Conservation (phyloP, 2,329 filamentous ascomycete species). For the Conoideocrella luteorostrata region DNA sequence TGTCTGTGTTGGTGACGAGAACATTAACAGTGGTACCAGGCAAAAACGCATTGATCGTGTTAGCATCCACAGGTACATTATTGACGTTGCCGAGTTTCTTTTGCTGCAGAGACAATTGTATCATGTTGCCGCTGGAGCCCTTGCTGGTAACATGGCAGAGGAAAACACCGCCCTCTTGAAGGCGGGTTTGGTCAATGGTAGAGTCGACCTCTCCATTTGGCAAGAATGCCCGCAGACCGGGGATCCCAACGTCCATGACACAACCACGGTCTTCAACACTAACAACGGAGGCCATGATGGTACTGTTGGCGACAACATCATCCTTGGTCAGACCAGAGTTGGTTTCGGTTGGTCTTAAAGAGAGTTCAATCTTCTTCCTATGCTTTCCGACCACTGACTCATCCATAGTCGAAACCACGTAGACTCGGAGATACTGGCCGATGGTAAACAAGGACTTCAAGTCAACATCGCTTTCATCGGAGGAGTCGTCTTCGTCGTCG, state of each 20-base stretch:
- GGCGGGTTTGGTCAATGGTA: constrained; percentile 54
- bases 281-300: constrained; percentile 77
- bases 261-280: constrained; percentile 96
- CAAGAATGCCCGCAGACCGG: constrained; percentile 73
- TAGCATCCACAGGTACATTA: constrained; percentile 65
- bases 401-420: constrained; percentile 71
- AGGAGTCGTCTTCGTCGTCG: constrained; percentile 43
- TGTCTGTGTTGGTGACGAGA: constrained; percentile 68
- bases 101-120: constrained; percentile 74
- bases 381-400: constrained; percentile 55
- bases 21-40: constrained; percentile 88
- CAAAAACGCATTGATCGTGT: constrained; percentile 82
- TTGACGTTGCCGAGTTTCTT: constrained; percentile 62
- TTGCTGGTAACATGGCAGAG: constrained; percentile 75
- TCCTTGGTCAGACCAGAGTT: constrained; percentile 69
- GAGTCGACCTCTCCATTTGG: constrained; percentile 73
- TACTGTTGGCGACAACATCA: constrained; percentile 67
- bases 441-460: constrained; percentile 68
- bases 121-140: constrained; percentile 70
- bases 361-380: constrained; percentile 81
- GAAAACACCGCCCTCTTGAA: constrained; percentile 79
- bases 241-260: constrained; percentile 83
- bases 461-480: constrained; percentile 57
- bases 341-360: constrained; percentile 69
- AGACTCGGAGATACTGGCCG: constrained; percentile 83